Base-by-base conservation (phyloP, 495 filamentous ascomycete species). In the Annulohypoxylon bovei region DNA sequence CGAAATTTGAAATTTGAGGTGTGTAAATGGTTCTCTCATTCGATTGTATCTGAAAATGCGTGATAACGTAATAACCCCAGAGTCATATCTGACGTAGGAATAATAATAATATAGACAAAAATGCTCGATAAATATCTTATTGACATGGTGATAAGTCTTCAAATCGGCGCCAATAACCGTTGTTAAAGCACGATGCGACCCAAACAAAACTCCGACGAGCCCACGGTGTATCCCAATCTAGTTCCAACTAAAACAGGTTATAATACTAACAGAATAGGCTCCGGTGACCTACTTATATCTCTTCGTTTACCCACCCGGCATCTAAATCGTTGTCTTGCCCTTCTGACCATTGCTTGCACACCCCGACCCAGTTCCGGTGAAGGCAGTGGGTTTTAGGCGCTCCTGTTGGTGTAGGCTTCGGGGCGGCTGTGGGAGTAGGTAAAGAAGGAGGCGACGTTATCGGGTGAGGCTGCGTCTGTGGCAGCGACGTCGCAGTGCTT, bases 301-400 rank as follows among this genome's bases (percentile, higher is more conserved):
- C 75, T 22, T 70, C 75, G 32, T 71, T 58, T 16, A 42, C 55
- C 75, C 75, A 77, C 14, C 53, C 49, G 7, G 47, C 16, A 1
- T 57, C 22, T 0, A 53, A 2, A 23, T 57, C 62, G 14, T 56
- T 33, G 8, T 20, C 37, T 23, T 58, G 46, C 22, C 23, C 49
- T 0, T 30, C 54, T 40, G 64, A 75, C 78, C 80, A 83, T 33
- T 83, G 68, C 49, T 77, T 79, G 65, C 83, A 86, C 63, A 70
- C 68, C 2, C 83, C 81, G 28, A 78, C 74, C 83, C 81, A 84
- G 42, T 75, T 76, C 23, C 79, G 72, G 4, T 75, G 56, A 4
- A 79, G 61, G 60, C 82, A 84, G 56, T 65, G 75, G 0, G 73
- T 69, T 23, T 70, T 77, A 11, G 77, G 68, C 7, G 62, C 22